Base-by-base conservation (phyloP, 495 filamentous ascomycete species). In the Trichocladium antarcticum region DNA sequence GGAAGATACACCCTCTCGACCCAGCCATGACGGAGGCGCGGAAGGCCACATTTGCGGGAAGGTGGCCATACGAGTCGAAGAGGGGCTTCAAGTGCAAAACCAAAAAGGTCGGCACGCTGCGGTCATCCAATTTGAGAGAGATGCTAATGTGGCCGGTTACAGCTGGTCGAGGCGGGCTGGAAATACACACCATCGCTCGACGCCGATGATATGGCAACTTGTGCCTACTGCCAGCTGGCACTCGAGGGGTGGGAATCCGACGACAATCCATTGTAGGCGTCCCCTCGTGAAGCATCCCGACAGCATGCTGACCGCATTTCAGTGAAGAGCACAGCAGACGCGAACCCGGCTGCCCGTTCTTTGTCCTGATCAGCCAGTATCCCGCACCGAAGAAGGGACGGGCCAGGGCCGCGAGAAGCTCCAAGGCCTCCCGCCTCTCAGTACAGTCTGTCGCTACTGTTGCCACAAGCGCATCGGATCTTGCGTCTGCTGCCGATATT, bases 161-260 rank as follows among this genome's bases (percentile, higher is more conserved):
- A 96, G 89, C 85, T 96, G 75, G 84, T 85, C 35, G 83, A 87
- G 47, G 85, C 85, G 6, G 92, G 92, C 14, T 98, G 89, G 87
- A 87, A 84, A 61, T 95, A 89, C 65, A 88, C 86, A 29, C 92
- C 92, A 0, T 85, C 74, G 1, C 70, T 74, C 29, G 88, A 89
- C 29, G 82, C 78, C 22, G 77, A 86, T 45, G 92, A 98, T 64
- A 79, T 87, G 63, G 85, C 83, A 3, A 89, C 78, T 11, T 98
- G 92, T 60, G 77, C 81, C 15, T 96, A 97, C 63, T 98, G 92
- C 65, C 75, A 78, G 31, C 65, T 96, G 24, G 83, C 79, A 27
- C 74, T 97, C 39, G 87, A 94, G 62, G 87, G 85, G 1, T 97
- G 90, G 89, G 89, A 95, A 59, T 81, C 85, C 11, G 81, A 82